Base-by-base conservation (phyloP, 2,329 filamentous ascomycete genomes). In the Penicillium sp. region DNA sequence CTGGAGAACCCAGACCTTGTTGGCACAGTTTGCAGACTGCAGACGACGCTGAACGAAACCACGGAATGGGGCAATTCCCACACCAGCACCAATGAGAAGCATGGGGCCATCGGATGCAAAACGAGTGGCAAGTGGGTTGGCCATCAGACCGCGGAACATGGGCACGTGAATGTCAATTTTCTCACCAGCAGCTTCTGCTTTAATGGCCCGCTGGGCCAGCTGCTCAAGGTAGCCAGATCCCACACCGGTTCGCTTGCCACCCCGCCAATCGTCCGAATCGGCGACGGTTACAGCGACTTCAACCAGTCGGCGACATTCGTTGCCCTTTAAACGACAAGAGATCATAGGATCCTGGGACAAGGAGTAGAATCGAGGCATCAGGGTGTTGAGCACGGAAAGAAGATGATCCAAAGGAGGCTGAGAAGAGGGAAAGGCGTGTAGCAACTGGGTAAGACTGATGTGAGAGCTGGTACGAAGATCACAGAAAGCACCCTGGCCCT, bases 321-420 rank as follows among this genome's bases (percentile, higher is more conserved):
- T 83, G 60, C 89, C 88, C 59, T 85, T 83, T 22, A 86, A 82
- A 59, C 84, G 83, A 58, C 84, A 89, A 2, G 85, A 88, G 63
- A 95, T 86, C 61, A 94, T 90, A 0, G 94, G 94, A 68, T 99
- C 94, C 72, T 96, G 97, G 51, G 92, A 97, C 14, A 99, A 85
- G 4, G 93, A 97, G 79, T 99, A 99, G 80, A 99, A 99, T 57
- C 94, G 89, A 2, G 94, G 94, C 93, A 97, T 97, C 49, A 97
- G 82, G 47, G 90, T 89, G 66, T 89, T 89, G 51, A 97, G 84
- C 42, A 89, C 84, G 2, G 89, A 89, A 33, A 97, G 82, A 11
- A 99, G 81, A 56, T 86, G 81, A 52, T 94, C 89, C 65, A 99
- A 81, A 4, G 93, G 92, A 51, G 94, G 94, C 70, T 91, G 90